Evolutionary conservation across 139 green algal species (phyloP).

Genomic region (Zygnema cylindricum): DNA sequence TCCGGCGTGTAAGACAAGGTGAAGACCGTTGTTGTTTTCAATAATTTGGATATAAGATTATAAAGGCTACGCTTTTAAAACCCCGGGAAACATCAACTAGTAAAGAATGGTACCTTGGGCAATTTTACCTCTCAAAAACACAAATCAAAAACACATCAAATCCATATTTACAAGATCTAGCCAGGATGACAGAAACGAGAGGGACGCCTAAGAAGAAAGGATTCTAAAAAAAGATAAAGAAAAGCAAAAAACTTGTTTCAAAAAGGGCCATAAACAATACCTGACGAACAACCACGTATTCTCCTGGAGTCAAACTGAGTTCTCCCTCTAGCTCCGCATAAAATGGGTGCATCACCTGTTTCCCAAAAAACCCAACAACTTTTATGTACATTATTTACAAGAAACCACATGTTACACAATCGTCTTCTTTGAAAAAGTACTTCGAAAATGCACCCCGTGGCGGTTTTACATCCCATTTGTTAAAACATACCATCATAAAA

Average conservation of each 20-base stretch:
- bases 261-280: conserved; percentile 5
- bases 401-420: background rate
- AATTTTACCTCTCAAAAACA: background rate
- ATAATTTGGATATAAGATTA: background rate
- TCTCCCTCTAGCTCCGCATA: conserved; percentile 29
- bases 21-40: background rate
- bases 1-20: too few relatives aligned
- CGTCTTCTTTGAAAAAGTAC: too few relatives aligned
- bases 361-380: background rate
- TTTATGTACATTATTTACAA: background rate
- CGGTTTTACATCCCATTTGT: too few relatives aligned
- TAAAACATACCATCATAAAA: too few relatives aligned
- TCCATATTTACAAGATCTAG: background rate
- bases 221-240: background rate
- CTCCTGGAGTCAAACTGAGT: conserved; percentile 1
- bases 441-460: too few relatives aligned
- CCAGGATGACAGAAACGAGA: background rate
- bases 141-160: background rate
- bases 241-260: background rate
- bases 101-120: background rate
- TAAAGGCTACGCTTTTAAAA: background rate
- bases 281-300: conserved; percentile 54
- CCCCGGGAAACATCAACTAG: background rate
- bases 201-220: background rate
- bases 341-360: conserved; percentile 52